phyloP scores from a whole-genome alignment of 805 yeast species.

The Gaillardinia entomophila region DNA sequence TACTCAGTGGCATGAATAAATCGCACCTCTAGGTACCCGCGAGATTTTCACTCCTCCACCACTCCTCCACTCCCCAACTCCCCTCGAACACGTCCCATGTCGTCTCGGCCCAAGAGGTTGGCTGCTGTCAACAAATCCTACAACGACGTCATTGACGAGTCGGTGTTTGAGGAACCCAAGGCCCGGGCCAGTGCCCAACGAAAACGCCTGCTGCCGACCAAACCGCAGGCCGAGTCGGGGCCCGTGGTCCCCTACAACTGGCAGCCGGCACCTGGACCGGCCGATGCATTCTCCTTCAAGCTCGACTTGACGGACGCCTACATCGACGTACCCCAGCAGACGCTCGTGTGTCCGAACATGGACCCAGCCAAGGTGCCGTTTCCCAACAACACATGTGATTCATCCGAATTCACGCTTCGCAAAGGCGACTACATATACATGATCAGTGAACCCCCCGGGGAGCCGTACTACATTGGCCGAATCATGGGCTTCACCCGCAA shows the following conservation, averaged over 20 bases:
- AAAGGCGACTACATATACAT: constrained; percentile 72
- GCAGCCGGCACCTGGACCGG: constrained; percentile 38
- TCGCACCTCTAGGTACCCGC: too few species aligned
- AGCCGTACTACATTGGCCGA: constrained; percentile 86
- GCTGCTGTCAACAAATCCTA: constrained; percentile 33
- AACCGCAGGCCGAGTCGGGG: not conserved
- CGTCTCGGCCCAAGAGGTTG: constrained; percentile 27
- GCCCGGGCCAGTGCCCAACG: not conserved
- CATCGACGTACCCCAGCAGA: constrained; percentile 31
- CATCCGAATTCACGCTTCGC: constrained; percentile 20
- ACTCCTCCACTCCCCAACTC: not conserved
- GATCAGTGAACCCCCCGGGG: constrained; percentile 90
- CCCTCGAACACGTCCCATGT: not conserved
- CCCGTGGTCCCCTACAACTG: constrained; percentile 38
- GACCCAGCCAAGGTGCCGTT: constrained; percentile 3
- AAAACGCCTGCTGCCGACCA: not conserved
- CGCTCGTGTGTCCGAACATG: constrained; percentile 29
- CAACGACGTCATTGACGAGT: constrained; percentile 24
- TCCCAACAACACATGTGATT: not conserved
- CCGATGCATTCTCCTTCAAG: constrained; percentile 38
- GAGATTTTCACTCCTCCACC: not conserved
- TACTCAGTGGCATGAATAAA: too few species aligned
- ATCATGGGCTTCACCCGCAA: constrained; percentile 58
- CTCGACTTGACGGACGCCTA: constrained; percentile 38
- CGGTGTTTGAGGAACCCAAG: constrained; percentile 14